These are phyloP conservation scores for Candida berthetii DNA, from an alignment of 805 yeast genomes.

Conservation along the genomic window DNA sequence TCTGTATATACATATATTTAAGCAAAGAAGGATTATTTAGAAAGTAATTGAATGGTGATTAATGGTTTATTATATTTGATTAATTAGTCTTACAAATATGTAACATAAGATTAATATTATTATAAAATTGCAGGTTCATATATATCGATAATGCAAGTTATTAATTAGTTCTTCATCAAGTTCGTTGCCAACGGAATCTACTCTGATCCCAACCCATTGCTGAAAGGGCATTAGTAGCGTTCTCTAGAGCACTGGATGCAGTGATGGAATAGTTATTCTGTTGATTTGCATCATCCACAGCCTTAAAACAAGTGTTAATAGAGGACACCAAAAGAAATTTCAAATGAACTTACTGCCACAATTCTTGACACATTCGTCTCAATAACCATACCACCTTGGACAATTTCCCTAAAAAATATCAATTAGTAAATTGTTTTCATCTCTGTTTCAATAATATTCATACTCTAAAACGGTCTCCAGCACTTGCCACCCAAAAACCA, in stretches of 20 bases:
- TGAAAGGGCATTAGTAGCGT: constrained; percentile 79
- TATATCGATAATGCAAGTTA: constrained; percentile 12
- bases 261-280: constrained; percentile 9
- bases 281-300: constrained; percentile 60
- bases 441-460: constrained; percentile 3
- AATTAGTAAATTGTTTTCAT: not conserved
- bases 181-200: no score
- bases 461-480: constrained; percentile 76
- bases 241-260: constrained; percentile 45
- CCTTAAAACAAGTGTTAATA: constrained; percentile 20
- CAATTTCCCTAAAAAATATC: constrained; percentile 49
- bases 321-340: not conserved
- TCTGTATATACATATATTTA: no score
- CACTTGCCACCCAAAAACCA: constrained; percentile 99
- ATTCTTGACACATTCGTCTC: constrained; percentile 82
- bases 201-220: constrained; percentile 25
- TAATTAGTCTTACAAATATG: no score
- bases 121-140: no score
- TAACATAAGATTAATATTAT: no score
- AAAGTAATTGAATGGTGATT: no score
- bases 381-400: constrained; percentile 97
- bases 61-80: no score
- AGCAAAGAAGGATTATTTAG: no score
- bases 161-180: constrained; percentile 3
- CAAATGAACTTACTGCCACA: constrained; percentile 41